Evolutionary conservation across 139 green algal species (phyloP), one percentile per base, ranked within the genome.

Genomic region (Chlamydomonas applanata): DNA sequence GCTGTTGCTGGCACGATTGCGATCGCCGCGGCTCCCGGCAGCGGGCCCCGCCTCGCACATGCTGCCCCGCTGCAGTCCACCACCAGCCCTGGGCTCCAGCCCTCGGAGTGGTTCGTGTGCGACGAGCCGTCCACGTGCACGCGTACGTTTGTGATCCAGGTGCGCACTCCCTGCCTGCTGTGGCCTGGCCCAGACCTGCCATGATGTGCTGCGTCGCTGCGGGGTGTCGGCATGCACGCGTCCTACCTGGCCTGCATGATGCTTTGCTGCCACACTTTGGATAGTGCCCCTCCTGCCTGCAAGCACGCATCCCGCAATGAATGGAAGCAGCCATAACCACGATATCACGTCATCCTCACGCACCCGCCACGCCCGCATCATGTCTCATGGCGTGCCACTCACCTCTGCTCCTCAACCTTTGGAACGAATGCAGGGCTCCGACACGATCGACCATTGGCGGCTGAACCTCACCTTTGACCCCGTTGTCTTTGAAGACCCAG

Each of bases 391-490:
- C n/a, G n/a, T n/a, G n/a, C n/a, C n/a, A n/a, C n/a, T n/a, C n/a
- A n/a, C n/a, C n/a, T n/a, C n/a, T n/a, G n/a, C n/a, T n/a, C n/a
- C n/a, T n/a, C n/a, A n/a, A n/a, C n/a, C n/a, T n/a, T n/a, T n/a
- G n/a, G n/a, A n/a, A n/a, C n/a, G n/a, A n/a, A n/a, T 66, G 25
- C 59, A 66, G 60, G 80, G 80, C 27, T 78, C 67, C 16, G 80
- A 86, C 60, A 82, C 75, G 5, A 64, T 86, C 5, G 91, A 96
- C 74, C 91, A 96, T 79, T 96, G 91, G 91, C n/a, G 86, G 71
- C 87, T 92, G 7, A 97, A 97, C 83, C 75, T 99, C 0, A 95
- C 88, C 20, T 99, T 99, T 81, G 94, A 99, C 79, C 96, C 96
- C 1, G 88, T 98, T 11, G 5, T 79, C 13, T 99, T 99, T 87